Evolutionary conservation across 345 rosid genomes (phyloP), one percentile per base, ranked within the genome.

Genomic region (Eucalyptus sp.): DNA sequence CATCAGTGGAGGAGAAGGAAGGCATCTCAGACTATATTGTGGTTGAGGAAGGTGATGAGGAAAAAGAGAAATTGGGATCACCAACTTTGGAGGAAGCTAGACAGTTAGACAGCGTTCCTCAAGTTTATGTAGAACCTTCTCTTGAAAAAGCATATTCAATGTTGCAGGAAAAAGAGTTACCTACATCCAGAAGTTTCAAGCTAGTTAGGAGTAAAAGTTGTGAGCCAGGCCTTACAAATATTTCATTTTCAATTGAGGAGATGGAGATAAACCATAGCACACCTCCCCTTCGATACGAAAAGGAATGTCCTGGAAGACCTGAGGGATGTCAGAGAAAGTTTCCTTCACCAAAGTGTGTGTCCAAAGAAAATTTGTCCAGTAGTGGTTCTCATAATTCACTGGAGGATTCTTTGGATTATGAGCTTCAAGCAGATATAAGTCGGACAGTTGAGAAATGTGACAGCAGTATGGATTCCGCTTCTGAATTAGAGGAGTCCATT

Each of bases 351-450:
- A 44, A 44, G 9, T 44, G 46, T 76, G 44, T 81, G 87, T 48
- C 48, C 86, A 86, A 25, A 58, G 90, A 89, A 79, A 88, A 76
- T 6, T 89, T 92, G 90, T 90, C 95, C n/a, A 92, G 81, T 68
- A 90, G 87, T 91, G 92, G 41, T 88, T 92, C 96, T 49, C 91
- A 88, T 81, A 88, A 87, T 89, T 93, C 92, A 88, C 85, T 54
- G 58, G 90, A 86, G 29, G 87, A 87, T 87, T 87, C 89, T 80
- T 88, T 89, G 89, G 68, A 43, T 90, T 90, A 91, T 89, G 96
- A 92, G 62, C 90, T 86, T 89, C 91, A 92, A 86, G 91, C 86
- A 33, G 92, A 89, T 2, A 58, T 3, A 52, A 33, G 20, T 43
- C 43, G 22, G 29, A 5, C 71, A 27, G 71, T 83, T 83, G 86